Base-by-base conservation (phyloP, 352 stramenopile species). In the Phytophthora chlamydospora region DNA sequence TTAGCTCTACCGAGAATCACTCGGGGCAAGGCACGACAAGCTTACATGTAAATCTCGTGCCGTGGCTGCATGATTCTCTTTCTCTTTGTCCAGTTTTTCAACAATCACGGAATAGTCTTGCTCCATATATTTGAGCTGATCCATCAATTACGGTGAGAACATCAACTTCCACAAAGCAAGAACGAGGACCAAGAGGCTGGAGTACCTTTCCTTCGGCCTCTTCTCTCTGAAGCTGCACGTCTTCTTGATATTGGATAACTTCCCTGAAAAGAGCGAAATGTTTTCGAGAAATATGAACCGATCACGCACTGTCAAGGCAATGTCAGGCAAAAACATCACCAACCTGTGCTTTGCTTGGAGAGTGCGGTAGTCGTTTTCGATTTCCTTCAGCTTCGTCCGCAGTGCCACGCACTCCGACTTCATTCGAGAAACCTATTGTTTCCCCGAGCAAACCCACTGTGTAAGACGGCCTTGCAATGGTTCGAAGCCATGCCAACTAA, bases 331-430 rank as follows among this genome's bases (percentile, higher is more conserved):
- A 38, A 43, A 34, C 12, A 40, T 9, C 13, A 27, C 46, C 41
- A 59, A 91, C 85, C 85, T 67, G 45, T 91, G 79, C 35, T 91
- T 92, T 3, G 62, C 62, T 59, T 93, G 83, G n/a, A 93, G 75
- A 11, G 76, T 67, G 14, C 75, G 80, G 48, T 92, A 91, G 54
- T 93, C 83, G 35, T 79, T 86, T 49, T 93, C 85, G 2, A 88
- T 64, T 67, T 93, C 85, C 49, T 93, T 93, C 5, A 90, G 58
- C 62, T 93, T 91, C 3, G 73, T 73, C 6, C 85, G 85, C 46
- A 89, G 58, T 45, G 69, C 67, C 29, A 91, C 41, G 47, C 75
- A 88, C 53, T 93, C 83, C 13, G 76, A 68, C 59, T 93, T 93
- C 53, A 91, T 73, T 35, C 85, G 78, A 31, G 78, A 64, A 50